A percentile compares a stretch with the other conserved stretches of the same genome.
phyloP scores from a whole-genome alignment of 345 rosid genomes.

The Microthlaspi erraticum region DNA sequence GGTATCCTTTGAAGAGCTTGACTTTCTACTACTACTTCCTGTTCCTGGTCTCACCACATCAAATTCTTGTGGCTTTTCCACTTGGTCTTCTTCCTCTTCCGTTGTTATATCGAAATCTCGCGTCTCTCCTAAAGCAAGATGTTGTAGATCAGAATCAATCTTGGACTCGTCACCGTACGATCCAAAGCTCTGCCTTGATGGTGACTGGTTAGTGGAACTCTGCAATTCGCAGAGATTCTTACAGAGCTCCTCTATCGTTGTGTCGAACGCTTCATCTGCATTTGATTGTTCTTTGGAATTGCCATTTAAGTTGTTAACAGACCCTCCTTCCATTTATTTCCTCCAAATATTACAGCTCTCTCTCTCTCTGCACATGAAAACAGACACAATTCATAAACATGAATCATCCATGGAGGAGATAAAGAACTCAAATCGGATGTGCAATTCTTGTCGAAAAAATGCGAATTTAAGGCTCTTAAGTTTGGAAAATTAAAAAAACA shows the following conservation, averaged over 20 bases:
- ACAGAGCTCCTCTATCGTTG: slow-evolving; percentile 78
- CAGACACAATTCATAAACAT: too few relatives aligned
- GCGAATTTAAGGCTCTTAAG: neutral
- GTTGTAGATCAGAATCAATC: slow-evolving; percentile 78
- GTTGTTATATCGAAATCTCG: slow-evolving; percentile 59
- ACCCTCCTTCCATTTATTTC: slow-evolving; percentile 25
- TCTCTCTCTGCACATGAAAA: slow-evolving; percentile 17
- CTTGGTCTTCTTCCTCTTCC: slow-evolving; percentile 51
- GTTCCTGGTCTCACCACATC: slow-evolving; percentile 51
- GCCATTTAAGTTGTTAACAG: slow-evolving; percentile 1
- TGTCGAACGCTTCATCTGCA: slow-evolving; percentile 44
- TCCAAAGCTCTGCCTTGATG: slow-evolving; percentile 77
- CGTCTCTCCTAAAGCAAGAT: slow-evolving; percentile 75
- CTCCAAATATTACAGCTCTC: neutral
- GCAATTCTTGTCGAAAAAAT: neutral
- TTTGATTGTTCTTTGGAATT: slow-evolving; percentile 8
- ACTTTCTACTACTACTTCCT: slow-evolving; percentile 48
- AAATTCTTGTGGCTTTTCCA: slow-evolving; percentile 51
- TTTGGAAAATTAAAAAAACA: neutral
- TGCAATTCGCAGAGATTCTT: slow-evolving; percentile 87
- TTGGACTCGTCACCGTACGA: slow-evolving; percentile 86
- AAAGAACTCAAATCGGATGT: neutral
- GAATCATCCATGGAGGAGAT: slow-evolving; percentile 30
- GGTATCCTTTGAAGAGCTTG: slow-evolving; percentile 37
- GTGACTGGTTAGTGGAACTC: slow-evolving; percentile 76